Base-by-base conservation (phyloP, 306 rosid species). In the Elaeagnus macrophylla region DNA sequence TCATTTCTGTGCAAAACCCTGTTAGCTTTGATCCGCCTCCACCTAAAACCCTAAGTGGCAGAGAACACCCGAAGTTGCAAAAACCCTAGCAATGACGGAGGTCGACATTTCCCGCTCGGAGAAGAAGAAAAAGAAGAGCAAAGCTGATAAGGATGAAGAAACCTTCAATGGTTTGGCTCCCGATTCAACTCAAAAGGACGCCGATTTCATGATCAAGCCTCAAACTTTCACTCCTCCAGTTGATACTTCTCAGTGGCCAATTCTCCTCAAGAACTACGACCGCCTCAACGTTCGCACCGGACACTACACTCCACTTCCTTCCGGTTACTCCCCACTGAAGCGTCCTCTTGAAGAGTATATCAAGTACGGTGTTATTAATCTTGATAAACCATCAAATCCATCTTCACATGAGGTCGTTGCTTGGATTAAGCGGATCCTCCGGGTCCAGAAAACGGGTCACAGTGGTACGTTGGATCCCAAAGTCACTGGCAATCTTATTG, bases 331-430 rank as follows among this genome's bases (percentile, higher is more conserved):
- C 2, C 95, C 95, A 0, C 79, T 86, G 12, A 83, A 86, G 50
- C 86, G 95, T 10, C 95, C 95, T 51, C 82, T 86, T 13, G 53
- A 46, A 0, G 89, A 83, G 54, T 86, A 86, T 35, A 72, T 86
- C 61, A 79, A 72, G 61, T 86, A 86, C 59, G 95, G 95, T 12
- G 64, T 86, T 49, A 41, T 86, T 38, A 83, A 86, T 58, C 95
- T 86, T 7, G 95, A 86, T 39, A 86, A 86, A 47, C 95, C 95
- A 0, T 82, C 95, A 0, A 86, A 86, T 61, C 95, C 95, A 0
- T 86, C 95, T n/a, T 86, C 95, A 1, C 95, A 83, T 6, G 95
- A 86, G 70, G 95, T 83, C 5, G 95, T 86, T 0, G 95, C 95
- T 32, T 83, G 94, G 94, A 83, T 88, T 50, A 84, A 88, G 48